Conservation (phyloP, 2,329 filamentous ascomycete genomes). For the Juglanconis oblonga region DNA sequence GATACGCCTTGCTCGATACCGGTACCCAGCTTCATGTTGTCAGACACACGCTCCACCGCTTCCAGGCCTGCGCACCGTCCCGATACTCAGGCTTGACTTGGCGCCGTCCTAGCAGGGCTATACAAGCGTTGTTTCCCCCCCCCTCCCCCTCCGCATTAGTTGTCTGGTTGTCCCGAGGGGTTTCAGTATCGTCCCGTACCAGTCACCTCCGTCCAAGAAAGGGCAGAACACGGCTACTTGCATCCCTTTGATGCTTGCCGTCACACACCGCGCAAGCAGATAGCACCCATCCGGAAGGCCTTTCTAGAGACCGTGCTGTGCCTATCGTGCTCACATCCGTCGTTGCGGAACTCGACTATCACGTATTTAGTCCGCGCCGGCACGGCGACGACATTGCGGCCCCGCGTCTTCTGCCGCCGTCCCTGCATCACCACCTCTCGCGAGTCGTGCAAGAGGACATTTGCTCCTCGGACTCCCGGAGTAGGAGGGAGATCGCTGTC, state of each 20-base stretch:
- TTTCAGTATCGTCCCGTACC: slow-evolving; percentile 14
- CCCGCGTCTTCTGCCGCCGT: neutral
- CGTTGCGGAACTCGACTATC: slow-evolving; percentile 4
- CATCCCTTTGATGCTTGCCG: slow-evolving; percentile 24
- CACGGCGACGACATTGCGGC: slow-evolving; percentile 1
- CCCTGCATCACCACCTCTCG: slow-evolving; percentile 4
- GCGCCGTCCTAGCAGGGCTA: slow-evolving; percentile 12
- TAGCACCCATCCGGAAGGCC: slow-evolving; percentile 11
- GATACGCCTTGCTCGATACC: neutral
- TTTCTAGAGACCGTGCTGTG: slow-evolving; percentile 9
- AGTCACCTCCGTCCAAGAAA: slow-evolving; percentile 16
- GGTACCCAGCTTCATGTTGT: slow-evolving; percentile 6
- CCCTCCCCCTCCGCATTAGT: slow-evolving; percentile 19
- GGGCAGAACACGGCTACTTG: slow-evolving; percentile 25
- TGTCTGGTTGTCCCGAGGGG: slow-evolving; percentile 17
- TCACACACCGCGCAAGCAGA: slow-evolving; percentile 24
- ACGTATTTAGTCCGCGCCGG: slow-evolving; percentile 4
- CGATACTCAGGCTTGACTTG: slow-evolving; percentile 13
- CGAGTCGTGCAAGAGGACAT: slow-evolving; percentile 3
- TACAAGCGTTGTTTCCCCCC: slow-evolving; percentile 18
- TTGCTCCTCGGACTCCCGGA: slow-evolving; percentile 7
- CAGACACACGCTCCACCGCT: slow-evolving; percentile 9
- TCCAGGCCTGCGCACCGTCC: slow-evolving; percentile 3
- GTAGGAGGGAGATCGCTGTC: slow-evolving; percentile 1
- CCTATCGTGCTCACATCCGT: neutral